A percentile compares a stretch with the other conserved stretches of the same genome.
Conservation (phyloP, 2,329 filamentous ascomycete genomes). For the Colletotrichum tropicale region DNA sequence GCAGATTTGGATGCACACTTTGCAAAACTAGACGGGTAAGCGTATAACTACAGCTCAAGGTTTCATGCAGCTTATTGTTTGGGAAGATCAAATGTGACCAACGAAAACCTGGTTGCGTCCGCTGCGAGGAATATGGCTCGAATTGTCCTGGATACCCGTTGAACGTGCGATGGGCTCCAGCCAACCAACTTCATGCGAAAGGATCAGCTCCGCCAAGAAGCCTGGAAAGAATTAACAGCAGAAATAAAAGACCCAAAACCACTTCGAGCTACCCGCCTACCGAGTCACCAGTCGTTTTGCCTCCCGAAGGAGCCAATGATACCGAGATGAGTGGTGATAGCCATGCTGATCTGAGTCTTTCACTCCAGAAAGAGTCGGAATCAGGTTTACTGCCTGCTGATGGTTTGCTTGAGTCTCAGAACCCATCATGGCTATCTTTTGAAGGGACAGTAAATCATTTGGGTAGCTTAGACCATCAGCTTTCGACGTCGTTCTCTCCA, state of each 20-base stretch:
- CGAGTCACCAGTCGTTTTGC: neutral
- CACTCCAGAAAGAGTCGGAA: neutral
- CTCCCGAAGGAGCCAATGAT: neutral
- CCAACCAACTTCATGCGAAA: neutral
- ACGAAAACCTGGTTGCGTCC: neutral
- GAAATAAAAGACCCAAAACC: neutral
- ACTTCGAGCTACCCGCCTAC: neutral
- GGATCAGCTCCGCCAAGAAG: neutral
- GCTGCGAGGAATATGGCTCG: neutral
- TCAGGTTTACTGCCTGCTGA: fast-evolving
- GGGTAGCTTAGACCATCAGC: neutral
- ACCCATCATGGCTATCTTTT: neutral
- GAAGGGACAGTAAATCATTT: neutral
- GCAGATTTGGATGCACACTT: neutral
- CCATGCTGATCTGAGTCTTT: neutral
- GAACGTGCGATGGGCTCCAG: neutral
- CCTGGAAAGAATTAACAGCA: neutral
- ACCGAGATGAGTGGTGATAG: neutral
- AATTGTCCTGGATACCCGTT: neutral
- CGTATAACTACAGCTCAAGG: fast-evolving
- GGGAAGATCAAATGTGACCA: neutral
- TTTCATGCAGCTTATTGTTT: neutral
- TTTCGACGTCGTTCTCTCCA: neutral
- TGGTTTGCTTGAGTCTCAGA: fast-evolving
- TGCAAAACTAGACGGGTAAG: neutral